Evolutionary conservation across 768 basidiomycete genomes (phyloP), one percentile per base, ranked within the genome.

Genomic region (Amanita rimosa): DNA sequence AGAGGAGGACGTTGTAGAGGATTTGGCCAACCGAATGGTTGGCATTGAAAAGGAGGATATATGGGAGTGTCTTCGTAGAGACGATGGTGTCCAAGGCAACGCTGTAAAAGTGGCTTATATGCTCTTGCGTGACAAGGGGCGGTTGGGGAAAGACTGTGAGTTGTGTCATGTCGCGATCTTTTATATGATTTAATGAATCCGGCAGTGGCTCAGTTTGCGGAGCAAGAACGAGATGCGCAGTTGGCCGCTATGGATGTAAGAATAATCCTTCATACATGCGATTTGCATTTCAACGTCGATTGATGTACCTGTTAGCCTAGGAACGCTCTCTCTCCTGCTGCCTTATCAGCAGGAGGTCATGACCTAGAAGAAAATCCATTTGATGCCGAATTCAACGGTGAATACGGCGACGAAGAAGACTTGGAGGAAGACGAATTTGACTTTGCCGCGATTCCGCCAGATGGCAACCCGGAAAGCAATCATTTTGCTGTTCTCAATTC

Each of bases 51-150:
- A 81, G 64, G 85, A 91, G 2, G 90, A 93, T 53, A 78, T 98
- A 3, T 91, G 88, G 89, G 82, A 85, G 41, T 84, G 83, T 59
- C 64, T 97, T 53, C 75, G 85, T 52, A 68, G 81, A 55, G 84
- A 93, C 46, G 91, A 94, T 54, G 92, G 88, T 0, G 73, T 79
- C 36, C 81, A 84, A 52, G 89, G 93, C 34, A 96, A 97, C 61
- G 83, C 90, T 47, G 85, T 98, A 61, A 94, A 96, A 66, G 93
- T 99, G 6, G 93, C 95, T 0, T 99, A 98, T 64, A 81, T 93
- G 78, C 72, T 99, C 3, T 71, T 96, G 39, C 73, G 91, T 49
- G 95, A 99, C 60, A 93, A 93, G 68, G 73, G 81, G 55, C 70
- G 92, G 34, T 73, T 86, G 46, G 82, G 91, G 5, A 78, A 85